Evolutionary conservation across 768 basidiomycete species (phyloP).

Genomic region (Agrocybe chaxingu): DNA sequence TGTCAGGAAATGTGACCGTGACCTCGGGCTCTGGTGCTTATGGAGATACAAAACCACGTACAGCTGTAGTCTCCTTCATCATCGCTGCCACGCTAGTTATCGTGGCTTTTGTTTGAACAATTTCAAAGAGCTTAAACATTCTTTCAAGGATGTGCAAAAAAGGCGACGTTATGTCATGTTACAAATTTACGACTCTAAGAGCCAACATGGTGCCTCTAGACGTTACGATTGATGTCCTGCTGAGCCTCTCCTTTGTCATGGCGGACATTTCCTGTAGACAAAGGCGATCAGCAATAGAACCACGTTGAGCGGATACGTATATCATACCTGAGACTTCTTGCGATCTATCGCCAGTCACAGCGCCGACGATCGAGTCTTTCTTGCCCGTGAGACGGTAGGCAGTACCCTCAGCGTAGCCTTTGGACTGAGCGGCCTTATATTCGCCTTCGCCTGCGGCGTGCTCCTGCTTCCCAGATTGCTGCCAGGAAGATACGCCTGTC

Average conservation of each 20-base stretch:
- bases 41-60: too few species aligned
- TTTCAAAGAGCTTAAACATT: too few species aligned
- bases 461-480: conserved; percentile 42
- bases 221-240: conserved; percentile 46
- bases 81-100: too few species aligned
- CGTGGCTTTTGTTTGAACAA: too few species aligned
- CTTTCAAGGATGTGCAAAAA: too few species aligned
- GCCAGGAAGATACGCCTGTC: conserved; percentile 42
- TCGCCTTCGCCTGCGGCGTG: conserved; percentile 44
- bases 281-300: background rate
- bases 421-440: conserved; percentile 40
- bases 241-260: conserved; percentile 32
- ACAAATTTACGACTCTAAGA: too few species aligned
- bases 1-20: conserved; percentile 8
- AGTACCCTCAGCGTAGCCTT: conserved; percentile 45
- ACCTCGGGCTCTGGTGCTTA: too few species aligned
- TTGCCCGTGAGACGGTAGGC: conserved; percentile 39
- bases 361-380: conserved; percentile 42
- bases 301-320: background rate
- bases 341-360: conserved; percentile 42
- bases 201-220: background rate
- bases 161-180: too few species aligned
- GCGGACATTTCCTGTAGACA: conserved; percentile 41
- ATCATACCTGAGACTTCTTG: conserved; percentile 39
- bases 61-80: too few species aligned